Evolutionary conservation across 495 filamentous ascomycete genomes (phyloP).

Genomic region (Penicillium paradoxum): DNA sequence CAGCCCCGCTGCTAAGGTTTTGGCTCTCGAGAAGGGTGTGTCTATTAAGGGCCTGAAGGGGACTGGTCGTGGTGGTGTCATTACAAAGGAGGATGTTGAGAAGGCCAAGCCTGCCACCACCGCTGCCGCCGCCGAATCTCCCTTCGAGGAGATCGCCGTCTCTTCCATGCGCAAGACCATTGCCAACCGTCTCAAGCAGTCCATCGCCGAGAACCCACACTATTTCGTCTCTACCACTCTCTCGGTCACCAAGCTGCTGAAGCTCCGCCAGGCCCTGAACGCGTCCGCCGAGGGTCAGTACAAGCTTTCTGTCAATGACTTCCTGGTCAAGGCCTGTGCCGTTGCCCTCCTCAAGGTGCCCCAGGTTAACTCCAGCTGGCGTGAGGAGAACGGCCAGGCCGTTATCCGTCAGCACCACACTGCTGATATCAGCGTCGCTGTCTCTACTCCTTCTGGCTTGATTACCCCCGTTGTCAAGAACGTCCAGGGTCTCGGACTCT

Average conservation of each 20-base stretch:
- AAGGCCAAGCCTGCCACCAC: constrained; percentile 59
- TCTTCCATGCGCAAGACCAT: constrained; percentile 98
- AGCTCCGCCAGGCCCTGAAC: constrained; percentile 93
- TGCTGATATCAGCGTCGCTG: constrained; percentile 89
- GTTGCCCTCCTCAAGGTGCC: constrained; percentile 89
- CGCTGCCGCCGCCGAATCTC: constrained; percentile 52
- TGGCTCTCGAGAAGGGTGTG: constrained; percentile 84
- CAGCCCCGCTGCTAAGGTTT: constrained; percentile 68
- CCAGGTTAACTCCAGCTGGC: constrained; percentile 93
- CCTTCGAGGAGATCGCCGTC: constrained; percentile 80
- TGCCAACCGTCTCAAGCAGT: constrained; percentile 83
- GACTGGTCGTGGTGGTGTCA: constrained; percentile 76
- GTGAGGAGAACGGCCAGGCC: constrained; percentile 63
- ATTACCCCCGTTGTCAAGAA: constrained; percentile 96
- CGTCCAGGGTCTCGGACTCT: constrained; percentile 76
- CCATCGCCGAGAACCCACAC: constrained; percentile 88
- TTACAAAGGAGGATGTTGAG: constrained; percentile 90
- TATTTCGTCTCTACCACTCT: constrained; percentile 89
- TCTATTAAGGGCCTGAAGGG: constrained; percentile 77
- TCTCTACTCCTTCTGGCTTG: constrained; percentile 87
- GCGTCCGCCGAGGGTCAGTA: constrained; percentile 81
- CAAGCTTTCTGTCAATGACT: constrained; percentile 99
- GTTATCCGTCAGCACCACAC: constrained; percentile 88
- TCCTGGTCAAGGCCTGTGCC: constrained; percentile 93
- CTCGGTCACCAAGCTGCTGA: constrained; percentile 89